Conservation (phyloP, 78 protist species). For the Dictyostelium purpureum region DNA sequence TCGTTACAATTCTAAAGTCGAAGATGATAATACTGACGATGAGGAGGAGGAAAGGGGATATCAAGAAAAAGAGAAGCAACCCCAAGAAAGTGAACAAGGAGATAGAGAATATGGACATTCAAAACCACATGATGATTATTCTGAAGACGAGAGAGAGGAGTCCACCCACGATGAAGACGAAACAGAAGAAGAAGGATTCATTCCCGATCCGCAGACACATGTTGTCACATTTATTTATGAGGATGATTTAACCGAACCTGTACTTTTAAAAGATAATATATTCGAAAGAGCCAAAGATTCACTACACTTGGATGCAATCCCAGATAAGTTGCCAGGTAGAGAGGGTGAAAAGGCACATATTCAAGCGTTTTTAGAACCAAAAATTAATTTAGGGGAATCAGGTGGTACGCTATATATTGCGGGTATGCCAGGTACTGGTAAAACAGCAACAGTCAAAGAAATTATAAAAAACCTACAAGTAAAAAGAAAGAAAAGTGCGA, state of each 20-base stretch:
- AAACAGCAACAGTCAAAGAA: conserved; percentile 88
- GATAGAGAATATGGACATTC: background rate
- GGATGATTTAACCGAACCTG: background rate
- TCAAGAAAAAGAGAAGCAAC: background rate
- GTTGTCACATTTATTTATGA: background rate
- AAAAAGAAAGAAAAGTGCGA: background rate
- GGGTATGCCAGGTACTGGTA: conserved; percentile 92
- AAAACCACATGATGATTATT: background rate
- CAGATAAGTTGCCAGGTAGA: conserved; percentile 50
- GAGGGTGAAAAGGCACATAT: conserved; percentile 45
- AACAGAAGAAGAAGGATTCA: background rate
- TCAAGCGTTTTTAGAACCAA: background rate
- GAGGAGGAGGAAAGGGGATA: conserved; percentile 10
- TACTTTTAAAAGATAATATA: background rate
- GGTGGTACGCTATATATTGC: conserved; percentile 79
- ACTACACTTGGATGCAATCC: conserved; percentile 30
- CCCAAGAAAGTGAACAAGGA: background rate
- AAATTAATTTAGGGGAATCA: background rate
- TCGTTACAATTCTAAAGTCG: background rate
- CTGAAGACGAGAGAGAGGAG: background rate
- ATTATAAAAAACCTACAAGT: conserved; percentile 42
- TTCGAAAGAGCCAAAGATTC: conserved; percentile 25
- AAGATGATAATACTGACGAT: background rate
- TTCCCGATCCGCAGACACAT: background rate
- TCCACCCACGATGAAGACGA: background rate